These are phyloP conservation scores for Brassica incana DNA, from an alignment of 345 rosid genomes.

Conservation along the genomic window DNA sequence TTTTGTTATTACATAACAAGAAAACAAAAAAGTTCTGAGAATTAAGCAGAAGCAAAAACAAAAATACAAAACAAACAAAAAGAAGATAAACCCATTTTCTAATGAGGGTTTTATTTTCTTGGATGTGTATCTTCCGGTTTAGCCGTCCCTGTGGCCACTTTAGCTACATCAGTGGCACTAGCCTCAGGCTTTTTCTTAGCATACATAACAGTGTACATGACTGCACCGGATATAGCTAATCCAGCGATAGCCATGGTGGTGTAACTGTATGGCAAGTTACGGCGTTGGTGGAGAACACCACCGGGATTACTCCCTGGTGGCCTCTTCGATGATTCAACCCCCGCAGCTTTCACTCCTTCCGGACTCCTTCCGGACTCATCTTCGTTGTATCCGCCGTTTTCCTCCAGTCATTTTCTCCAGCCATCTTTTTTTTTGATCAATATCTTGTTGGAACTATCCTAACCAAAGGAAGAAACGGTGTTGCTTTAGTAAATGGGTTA, in stretches of 20 bases:
- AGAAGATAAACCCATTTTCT: background rate
- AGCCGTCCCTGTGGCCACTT: background rate
- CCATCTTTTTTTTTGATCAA: background rate
- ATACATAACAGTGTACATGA: background rate
- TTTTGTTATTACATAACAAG: slow-evolving; percentile 23
- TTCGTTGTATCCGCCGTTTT: background rate
- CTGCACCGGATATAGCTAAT: background rate
- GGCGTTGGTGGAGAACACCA: background rate
- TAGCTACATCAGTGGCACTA: slow-evolving; percentile 2
- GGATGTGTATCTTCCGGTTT: slow-evolving; percentile 4
- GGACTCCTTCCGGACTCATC: background rate
- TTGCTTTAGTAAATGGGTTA: background rate
- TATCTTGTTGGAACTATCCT: background rate
- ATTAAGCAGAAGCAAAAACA: slow-evolving; percentile 11
- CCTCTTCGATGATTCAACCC: background rate
- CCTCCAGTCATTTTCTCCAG: background rate
- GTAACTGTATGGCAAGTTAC: background rate
- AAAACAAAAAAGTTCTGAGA: slow-evolving; percentile 9
- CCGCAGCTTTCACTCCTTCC: background rate
- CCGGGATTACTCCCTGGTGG: background rate
- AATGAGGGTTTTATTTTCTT: background rate
- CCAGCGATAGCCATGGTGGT: background rate
- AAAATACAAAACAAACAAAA: background rate
- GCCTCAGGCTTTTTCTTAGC: background rate
- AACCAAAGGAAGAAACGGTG: background rate